Conservation (phyloP, 768 basidiomycete genomes). For the Amanita brunnescens region DNA sequence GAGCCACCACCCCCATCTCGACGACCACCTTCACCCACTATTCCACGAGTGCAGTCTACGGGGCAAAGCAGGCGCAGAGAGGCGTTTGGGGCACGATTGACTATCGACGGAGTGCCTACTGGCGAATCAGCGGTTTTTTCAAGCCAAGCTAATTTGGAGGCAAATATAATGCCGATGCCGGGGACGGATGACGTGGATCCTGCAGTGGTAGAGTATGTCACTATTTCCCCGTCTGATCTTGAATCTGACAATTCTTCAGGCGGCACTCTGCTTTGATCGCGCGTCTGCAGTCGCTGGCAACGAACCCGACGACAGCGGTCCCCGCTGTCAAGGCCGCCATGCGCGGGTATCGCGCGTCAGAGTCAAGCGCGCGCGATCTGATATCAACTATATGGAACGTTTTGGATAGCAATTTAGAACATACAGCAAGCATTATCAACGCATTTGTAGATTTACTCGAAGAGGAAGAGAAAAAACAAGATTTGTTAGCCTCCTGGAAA, state of each 20-base stretch:
- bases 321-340: conserved; percentile 66
- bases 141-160: conserved; percentile 14
- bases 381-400: conserved; percentile 83
- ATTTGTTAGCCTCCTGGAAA: conserved; percentile 71
- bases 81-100: conserved; percentile 54
- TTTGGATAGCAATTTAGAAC: conserved; percentile 45
- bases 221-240: not conserved
- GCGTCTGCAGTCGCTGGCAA: conserved; percentile 50
- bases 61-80: conserved; percentile 42
- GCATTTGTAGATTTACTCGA: conserved; percentile 70
- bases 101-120: conserved; percentile 25
- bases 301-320: conserved; percentile 48
- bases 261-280: conserved; percentile 56
- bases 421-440: conserved; percentile 66
- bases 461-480: conserved; percentile 77
- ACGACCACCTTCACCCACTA: conserved; percentile 13
- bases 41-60: conserved; percentile 16
- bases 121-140: conserved; percentile 2
- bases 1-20: conserved; percentile 35
- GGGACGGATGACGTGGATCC: conserved; percentile 44
- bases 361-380: conserved; percentile 75
- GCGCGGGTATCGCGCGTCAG: conserved; percentile 67
- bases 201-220: conserved; percentile 42
- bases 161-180: conserved; percentile 30
- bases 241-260: conserved; percentile 28